These are phyloP conservation scores for Chrysoporthe austroafricana DNA, from an alignment of 2,329 filamentous ascomycete species.

Conservation along the genomic window DNA sequence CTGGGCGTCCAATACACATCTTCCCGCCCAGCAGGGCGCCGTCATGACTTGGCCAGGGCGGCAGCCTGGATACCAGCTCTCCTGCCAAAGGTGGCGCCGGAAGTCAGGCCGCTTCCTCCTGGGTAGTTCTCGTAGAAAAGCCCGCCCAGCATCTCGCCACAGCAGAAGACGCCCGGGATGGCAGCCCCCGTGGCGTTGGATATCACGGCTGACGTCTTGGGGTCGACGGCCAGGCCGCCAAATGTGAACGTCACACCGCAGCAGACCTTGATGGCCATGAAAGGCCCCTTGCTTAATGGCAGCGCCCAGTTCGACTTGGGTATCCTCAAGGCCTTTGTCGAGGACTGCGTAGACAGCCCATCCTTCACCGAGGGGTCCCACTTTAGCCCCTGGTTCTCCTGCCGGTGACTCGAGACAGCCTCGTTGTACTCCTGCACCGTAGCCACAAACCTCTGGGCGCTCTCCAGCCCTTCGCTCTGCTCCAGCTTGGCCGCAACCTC, in stretches of 20 bases:
- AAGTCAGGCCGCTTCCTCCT: constrained; percentile 64
- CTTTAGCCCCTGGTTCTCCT: constrained; percentile 47
- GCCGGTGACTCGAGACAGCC: constrained; percentile 52
- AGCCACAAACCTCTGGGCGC: constrained; percentile 50
- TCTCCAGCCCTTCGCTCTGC: constrained; percentile 49
- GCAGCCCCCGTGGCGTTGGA: constrained; percentile 45
- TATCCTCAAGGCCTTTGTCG: constrained; percentile 44
- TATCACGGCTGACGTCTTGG: constrained; percentile 57
- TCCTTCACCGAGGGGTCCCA: constrained; percentile 67
- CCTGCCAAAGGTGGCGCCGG: constrained; percentile 57
- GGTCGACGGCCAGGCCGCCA: constrained; percentile 62
- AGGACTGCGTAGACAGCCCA: constrained; percentile 63
- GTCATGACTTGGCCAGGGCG: not conserved
- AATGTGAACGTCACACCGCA: constrained; percentile 73
- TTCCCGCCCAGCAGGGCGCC: not conserved
- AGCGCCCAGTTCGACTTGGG: constrained; percentile 71
- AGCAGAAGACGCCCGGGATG: constrained; percentile 62
- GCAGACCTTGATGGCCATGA: constrained; percentile 65
- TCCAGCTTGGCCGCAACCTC: constrained; percentile 58
- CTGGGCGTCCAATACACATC: no score
- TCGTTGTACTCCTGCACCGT: constrained; percentile 61
- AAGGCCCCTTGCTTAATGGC: constrained; percentile 59
- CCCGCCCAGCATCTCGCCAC: constrained; percentile 69
- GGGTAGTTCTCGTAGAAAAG: constrained; percentile 68
- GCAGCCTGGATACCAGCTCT: constrained; percentile 45